Conservation (phyloP, 1,284 basidiomycete species). For the Puccinia novopanici region DNA sequence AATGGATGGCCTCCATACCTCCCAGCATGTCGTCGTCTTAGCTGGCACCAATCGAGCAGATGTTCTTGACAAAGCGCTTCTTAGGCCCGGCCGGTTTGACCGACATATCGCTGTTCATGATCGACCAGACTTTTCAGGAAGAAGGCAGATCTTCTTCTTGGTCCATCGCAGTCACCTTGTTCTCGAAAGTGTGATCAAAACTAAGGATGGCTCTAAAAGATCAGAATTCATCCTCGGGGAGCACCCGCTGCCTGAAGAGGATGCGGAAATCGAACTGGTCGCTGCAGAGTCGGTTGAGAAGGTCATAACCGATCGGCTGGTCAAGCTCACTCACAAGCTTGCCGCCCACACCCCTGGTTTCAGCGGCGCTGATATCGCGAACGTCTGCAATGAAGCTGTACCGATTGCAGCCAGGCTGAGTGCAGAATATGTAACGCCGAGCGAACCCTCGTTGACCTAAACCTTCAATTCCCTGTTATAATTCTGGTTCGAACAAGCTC, state of each 20-base stretch:
- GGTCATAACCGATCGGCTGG: constrained; percentile 65
- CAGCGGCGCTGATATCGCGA: constrained; percentile 97
- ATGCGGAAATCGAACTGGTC: constrained; percentile 49
- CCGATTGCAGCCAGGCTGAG: constrained; percentile 86
- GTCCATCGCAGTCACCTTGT: constrained; percentile 87
- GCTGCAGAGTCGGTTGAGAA: constrained; percentile 52
- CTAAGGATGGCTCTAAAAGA: neutral
- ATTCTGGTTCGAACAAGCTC: neutral
- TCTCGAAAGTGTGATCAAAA: constrained; percentile 53
- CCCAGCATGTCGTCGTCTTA: constrained; percentile 92
- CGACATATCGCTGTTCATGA: too few species aligned
- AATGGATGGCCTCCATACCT: constrained; percentile 97
- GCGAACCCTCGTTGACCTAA: neutral
- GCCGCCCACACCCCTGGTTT: constrained; percentile 95
- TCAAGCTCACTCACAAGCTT: constrained; percentile 80
- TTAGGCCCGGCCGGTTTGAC: too few species aligned
- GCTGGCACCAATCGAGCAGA: constrained; percentile 96
- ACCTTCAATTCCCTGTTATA: neutral
- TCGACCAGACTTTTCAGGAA: too few species aligned
- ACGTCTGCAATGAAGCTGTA: constrained; percentile 97
- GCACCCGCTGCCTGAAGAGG: constrained; percentile 36
- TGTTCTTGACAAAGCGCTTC: too few species aligned
- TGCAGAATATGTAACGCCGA: constrained; percentile 70
- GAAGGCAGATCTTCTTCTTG: too few species aligned
- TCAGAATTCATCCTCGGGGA: neutral